Evolutionary conservation across 345 rosid genomes (phyloP).

Genomic region (Sonneratia alba): DNA sequence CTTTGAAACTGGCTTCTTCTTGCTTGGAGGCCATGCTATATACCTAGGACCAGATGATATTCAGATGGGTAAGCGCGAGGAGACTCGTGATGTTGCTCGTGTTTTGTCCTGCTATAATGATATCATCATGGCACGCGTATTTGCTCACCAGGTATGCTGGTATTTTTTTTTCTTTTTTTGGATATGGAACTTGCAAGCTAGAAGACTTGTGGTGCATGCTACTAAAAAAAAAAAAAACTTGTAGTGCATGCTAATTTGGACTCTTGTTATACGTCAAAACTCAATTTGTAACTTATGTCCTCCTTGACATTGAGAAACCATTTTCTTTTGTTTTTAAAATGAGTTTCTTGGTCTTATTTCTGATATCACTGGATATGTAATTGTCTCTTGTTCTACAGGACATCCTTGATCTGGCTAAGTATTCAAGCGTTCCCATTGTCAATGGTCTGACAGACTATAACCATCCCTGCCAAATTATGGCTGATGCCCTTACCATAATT

Average conservation of each 20-base stretch:
- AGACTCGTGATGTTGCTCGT: constrained; percentile 93
- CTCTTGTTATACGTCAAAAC: background rate
- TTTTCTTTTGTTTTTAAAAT: background rate
- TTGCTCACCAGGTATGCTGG: constrained; percentile 97
- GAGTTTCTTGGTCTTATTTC: background rate
- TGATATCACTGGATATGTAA: background rate
- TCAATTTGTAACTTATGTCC: background rate
- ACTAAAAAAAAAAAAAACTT: background rate
- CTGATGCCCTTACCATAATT: constrained; percentile 93
- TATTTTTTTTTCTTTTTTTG: constrained; percentile 31
- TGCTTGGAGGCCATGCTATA: constrained; percentile 93
- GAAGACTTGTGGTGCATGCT: background rate
- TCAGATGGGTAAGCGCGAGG: constrained; percentile 96
- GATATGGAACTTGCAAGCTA: background rate
- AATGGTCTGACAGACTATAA: constrained; percentile 91
- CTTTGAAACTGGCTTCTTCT: constrained; percentile 86
- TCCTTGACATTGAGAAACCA: background rate
- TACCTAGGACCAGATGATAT: constrained; percentile 88
- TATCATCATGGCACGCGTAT: constrained; percentile 88
- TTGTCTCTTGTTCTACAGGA: constrained; percentile 33
- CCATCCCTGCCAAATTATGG: constrained; percentile 98
- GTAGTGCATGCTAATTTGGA: background rate
- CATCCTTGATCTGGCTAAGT: constrained; percentile 83
- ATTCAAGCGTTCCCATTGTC: constrained; percentile 70
- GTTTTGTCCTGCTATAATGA: constrained; percentile 83